Base-by-base conservation (phyloP, 2,329 filamentous ascomycete species). In the Ophiostoma sp. region DNA sequence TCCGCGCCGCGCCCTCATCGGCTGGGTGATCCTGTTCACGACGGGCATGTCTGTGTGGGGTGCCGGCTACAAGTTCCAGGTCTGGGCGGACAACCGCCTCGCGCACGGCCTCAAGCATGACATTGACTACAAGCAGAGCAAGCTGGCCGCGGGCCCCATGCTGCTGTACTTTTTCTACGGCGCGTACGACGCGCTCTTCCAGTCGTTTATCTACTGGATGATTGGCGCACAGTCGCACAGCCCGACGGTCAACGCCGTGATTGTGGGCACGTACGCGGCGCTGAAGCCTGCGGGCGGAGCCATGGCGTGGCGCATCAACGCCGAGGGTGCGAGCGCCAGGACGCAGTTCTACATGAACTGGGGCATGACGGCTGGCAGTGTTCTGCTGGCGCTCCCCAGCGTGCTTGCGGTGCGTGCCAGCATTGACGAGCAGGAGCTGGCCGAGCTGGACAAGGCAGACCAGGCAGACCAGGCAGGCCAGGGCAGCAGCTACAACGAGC, bases 91-190 rank as follows among this genome's bases (percentile, higher is more conserved):
- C 72, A 67, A 73, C 0, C 71, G 71, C 2, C 49, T 70, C 14
- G 78, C 76, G 18, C 65, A 71, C 5, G 79, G 79, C 3, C 72
- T 76, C 27, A 79, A 79, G 70, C 78, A 82, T 67, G 77, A 81
- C 66, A 75, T 84, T 68, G 71, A 72, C 68, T 72, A 70, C 67
- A 71, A 65, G 55, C 40, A 72, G n/a, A 67, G 67, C 47, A 9
- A 40, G 7, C 41, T 36, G 16, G 67, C 69, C 1, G 63, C 68
- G 2, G 69, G 71, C 6, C 71, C 87, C 8, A 88, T 90, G 74
- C 85, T 89, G 73, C 79, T 90, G 14, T 90, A 89, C 78, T 87
- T 90, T 75, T 89, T 89, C 77, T 90, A 89, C 74, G 88, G 88
- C 60, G 82, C 85, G 70, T 89, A 87, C 73, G 88, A 90, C 75